Evolutionary conservation across 2,329 filamentous ascomycete genomes (phyloP), one percentile per base, ranked within the genome.

Genomic region (Myriosclerotinia curreyana): DNA sequence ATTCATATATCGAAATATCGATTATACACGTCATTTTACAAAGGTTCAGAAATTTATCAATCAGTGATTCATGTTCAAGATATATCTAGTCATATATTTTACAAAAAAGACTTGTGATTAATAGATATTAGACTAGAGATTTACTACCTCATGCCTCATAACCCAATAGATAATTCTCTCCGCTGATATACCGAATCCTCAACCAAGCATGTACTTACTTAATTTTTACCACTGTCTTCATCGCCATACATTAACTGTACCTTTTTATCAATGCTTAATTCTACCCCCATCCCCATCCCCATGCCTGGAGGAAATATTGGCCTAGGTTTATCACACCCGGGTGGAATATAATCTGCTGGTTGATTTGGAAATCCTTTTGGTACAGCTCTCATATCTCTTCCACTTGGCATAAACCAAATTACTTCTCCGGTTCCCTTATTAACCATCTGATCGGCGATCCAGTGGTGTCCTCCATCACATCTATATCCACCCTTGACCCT

Each of bases 121-220:
- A 40, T 42, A 55, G 8, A 3, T 14, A 11, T 55, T 1, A 4
- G 11, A 28, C 22, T 3, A 20, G 1, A 4, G 12, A 46, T 5
- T 1, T 5, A 31, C 3, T 31, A 12, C 14, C 17, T 6, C 0
- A 22, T 15, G 1, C 28, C 25, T 12, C 0, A n/a, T n/a, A n/a
- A n/a, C n/a, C n/a, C n/a, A 31, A 17, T 22, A 56, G 28, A 22
- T 34, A 17, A n/a, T 11, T 22, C 2, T 15, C 12, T 3, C 22
- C 11, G 8, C 3, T 5, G 28, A 56, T 44, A 56, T 31, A 9
- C 8, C 3, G 11, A 56, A 12, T 46, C 12, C 2, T 17, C 3
- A 1, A 5, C 34, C 5, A 22, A 15, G 12, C 17, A 56, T 6
- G 14, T 46, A 20, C 2, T 22, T 1, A n/a, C 2, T 17, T 15